Evolutionary conservation across 176 grass and related monocot species (phyloP).

Genomic region (Alopecurus myosuroides): DNA sequence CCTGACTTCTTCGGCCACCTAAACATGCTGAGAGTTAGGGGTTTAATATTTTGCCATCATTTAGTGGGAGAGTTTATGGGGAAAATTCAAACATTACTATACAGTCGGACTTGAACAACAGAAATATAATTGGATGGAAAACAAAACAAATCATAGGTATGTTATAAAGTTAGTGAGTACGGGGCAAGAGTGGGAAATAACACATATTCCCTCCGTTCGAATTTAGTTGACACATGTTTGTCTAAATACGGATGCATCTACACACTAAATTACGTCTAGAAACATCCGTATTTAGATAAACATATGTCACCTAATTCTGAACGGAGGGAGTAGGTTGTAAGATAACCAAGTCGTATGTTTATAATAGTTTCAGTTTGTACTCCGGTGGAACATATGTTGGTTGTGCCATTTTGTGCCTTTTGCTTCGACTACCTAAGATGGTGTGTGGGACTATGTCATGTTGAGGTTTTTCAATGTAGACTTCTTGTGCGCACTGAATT

Average conservation of each 20-base stretch:
- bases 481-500: neutral
- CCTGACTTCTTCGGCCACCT: neutral
- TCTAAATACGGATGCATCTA: too few species aligned
- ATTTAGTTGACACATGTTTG: too few species aligned
- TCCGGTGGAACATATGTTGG: neutral
- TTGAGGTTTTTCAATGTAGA: neutral
- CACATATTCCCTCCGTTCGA: too few species aligned
- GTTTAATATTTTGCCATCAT: neutral
- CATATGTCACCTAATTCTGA: too few species aligned
- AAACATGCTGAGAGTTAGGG: neutral
- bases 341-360: neutral
- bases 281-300: too few species aligned
- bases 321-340: neutral
- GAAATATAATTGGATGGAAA: conserved; percentile 1
- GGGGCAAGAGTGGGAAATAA: neutral
- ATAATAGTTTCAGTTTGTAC: neutral
- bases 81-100: neutral
- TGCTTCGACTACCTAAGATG: too few species aligned
- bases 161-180: neutral
- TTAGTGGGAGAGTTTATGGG: neutral
- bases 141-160: neutral
- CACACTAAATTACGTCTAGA: too few species aligned
- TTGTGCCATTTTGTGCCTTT: too few species aligned
- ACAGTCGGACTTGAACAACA: neutral
- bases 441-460: neutral